These are phyloP conservation scores for Mortierella sp. DNA, from an alignment of 371 early-diverging fungal species.

Conservation along the genomic window DNA sequence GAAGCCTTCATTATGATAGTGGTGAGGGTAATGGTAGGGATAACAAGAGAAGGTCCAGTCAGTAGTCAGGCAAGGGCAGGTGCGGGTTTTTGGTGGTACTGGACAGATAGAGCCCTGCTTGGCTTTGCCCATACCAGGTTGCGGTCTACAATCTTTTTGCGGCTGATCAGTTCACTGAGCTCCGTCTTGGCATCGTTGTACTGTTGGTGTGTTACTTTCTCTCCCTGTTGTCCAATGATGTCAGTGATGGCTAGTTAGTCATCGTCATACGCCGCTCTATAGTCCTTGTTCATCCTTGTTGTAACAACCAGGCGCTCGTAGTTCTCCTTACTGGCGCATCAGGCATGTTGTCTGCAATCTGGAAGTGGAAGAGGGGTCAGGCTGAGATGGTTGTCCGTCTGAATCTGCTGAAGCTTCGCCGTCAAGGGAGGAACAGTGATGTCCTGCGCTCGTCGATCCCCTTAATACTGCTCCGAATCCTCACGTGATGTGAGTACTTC, in stretches of 20 bases:
- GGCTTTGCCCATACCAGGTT: slow-evolving; percentile 59
- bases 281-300: too few species aligned
- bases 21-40: slow-evolving; percentile 33
- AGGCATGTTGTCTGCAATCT: slow-evolving; percentile 32
- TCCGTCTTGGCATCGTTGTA: slow-evolving; percentile 71
- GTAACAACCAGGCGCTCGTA: too few species aligned
- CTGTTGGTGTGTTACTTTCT: slow-evolving; percentile 64
- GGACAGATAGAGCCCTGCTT: neutral
- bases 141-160: slow-evolving; percentile 71
- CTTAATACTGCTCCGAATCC: too few species aligned
- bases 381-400: too few species aligned
- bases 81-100: too few species aligned
- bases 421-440: too few species aligned
- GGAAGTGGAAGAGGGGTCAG: too few species aligned
- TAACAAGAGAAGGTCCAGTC: slow-evolving; percentile 4
- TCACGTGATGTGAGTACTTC: too few species aligned
- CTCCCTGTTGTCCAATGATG: slow-evolving; percentile 11
- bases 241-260: neutral
- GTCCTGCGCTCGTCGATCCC: too few species aligned
- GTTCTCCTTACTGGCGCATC: slow-evolving; percentile 21
- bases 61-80: too few species aligned
- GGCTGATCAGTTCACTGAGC: slow-evolving; percentile 63
- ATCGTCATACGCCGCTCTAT: too few species aligned
- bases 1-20: slow-evolving; percentile 47
- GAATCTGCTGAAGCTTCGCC: too few species aligned